phyloP scores from a whole-genome alignment of 1,284 basidiomycete genomes.

The Cronartium ribicola region DNA sequence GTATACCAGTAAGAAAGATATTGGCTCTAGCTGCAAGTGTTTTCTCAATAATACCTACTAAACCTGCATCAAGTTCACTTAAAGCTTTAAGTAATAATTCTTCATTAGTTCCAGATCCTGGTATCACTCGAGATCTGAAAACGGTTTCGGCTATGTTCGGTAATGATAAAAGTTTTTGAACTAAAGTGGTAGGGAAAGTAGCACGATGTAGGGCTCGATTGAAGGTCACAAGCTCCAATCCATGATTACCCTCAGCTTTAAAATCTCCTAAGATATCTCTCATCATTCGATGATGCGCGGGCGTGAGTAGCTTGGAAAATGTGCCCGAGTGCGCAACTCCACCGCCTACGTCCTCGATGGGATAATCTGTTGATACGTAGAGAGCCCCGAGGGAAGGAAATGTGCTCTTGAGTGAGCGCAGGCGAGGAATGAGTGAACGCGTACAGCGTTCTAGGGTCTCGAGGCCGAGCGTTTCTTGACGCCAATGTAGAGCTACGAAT shows the following conservation, averaged over 20 bases:
- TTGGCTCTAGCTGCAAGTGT: constrained; percentile 45
- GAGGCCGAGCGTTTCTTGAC: constrained; percentile 48
- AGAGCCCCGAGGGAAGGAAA: constrained; percentile 46
- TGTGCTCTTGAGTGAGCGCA: constrained; percentile 43
- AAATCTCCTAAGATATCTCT: constrained; percentile 44
- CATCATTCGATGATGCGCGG: constrained; percentile 48
- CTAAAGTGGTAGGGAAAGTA: constrained; percentile 13
- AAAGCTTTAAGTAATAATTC: constrained; percentile 1
- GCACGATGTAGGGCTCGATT: constrained; percentile 6
- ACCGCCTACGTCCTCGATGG: constrained; percentile 46
- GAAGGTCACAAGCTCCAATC: not conserved
- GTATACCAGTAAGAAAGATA: constrained; percentile 47
- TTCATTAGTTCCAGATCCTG: constrained; percentile 14
- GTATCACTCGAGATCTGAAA: not conserved
- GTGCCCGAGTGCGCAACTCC: constrained; percentile 47
- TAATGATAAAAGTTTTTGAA: constrained; percentile 2
- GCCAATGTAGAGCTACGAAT: constrained; percentile 49
- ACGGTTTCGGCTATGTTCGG: not conserved
- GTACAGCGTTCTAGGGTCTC: constrained; percentile 47
- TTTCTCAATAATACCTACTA: constrained; percentile 50
- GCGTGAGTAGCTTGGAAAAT: constrained; percentile 48
- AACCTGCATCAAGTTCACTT: constrained; percentile 46
- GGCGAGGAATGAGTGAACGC: constrained; percentile 44
- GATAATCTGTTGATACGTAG: constrained; percentile 50
- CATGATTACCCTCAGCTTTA: constrained; percentile 13